These are phyloP conservation scores for Apium graveolens DNA, from an alignment of 129 eudicot genomes.

Conservation along the genomic window DNA sequence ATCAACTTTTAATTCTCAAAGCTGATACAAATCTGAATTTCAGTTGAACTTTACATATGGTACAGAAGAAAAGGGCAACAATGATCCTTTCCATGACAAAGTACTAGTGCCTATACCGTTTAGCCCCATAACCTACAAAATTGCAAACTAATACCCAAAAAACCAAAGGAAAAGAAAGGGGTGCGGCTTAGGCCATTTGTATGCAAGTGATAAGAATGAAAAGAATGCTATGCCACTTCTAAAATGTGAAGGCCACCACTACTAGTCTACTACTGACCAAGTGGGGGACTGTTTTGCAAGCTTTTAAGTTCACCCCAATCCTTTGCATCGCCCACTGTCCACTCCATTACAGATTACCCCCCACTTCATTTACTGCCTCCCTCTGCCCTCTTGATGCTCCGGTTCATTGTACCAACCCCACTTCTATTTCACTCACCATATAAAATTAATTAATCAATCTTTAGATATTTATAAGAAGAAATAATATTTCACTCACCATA, in stretches of 20 bases:
- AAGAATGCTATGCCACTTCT: conserved; percentile 5
- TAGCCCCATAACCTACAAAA: background rate
- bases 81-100: too few species aligned
- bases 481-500: background rate
- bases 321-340: background rate
- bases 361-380: conserved; percentile 6
- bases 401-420: background rate
- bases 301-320: background rate
- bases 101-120: background rate
- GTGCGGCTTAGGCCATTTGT: conserved; percentile 6
- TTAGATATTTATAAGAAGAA: background rate
- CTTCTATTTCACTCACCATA: background rate
- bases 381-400: conserved; percentile 2
- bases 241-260: conserved; percentile 6
- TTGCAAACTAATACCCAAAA: background rate
- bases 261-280: conserved; percentile 3
- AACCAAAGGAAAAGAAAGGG: background rate
- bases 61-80: background rate
- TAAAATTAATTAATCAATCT: background rate
- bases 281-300: conserved; percentile 11
- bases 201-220: conserved; percentile 1
- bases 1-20: background rate
- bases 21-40: background rate
- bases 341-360: background rate
- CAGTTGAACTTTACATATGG: background rate